These are phyloP conservation scores for Amylocarpus encephaloides DNA, from an alignment of 2,329 filamentous ascomycete genomes.

Conservation along the genomic window DNA sequence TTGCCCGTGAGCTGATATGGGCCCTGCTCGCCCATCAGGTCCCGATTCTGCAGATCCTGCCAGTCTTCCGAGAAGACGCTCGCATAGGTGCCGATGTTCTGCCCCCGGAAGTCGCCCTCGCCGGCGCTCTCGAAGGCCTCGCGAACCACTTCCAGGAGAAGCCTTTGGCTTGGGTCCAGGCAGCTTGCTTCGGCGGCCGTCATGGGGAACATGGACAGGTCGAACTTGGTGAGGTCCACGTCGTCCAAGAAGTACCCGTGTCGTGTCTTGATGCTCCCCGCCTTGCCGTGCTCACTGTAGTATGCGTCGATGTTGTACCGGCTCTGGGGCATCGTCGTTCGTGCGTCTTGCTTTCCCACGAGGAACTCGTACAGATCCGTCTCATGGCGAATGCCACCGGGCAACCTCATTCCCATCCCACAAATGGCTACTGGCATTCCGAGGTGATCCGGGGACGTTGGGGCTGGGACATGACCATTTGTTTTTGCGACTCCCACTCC, in stretches of 20 bases:
- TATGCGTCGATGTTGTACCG: slow-evolving; percentile 12
- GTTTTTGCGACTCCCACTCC: no score
- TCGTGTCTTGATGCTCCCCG: slow-evolving; percentile 1
- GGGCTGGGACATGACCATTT: no score
- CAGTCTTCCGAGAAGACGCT: slow-evolving; percentile 12
- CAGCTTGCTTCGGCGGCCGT: slow-evolving; percentile 8
- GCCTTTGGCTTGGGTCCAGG: slow-evolving; percentile 27
- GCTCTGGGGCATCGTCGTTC: slow-evolving; percentile 2
- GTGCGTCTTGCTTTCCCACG: slow-evolving; percentile 3
- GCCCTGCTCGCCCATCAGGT: not conserved
- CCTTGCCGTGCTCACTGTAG: slow-evolving; percentile 6
- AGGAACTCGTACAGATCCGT: slow-evolving; percentile 10
- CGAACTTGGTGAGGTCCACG: slow-evolving; percentile 10
- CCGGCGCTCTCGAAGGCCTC: slow-evolving; percentile 26
- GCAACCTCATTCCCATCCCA: slow-evolving; percentile 28
- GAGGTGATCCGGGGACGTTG: no score
- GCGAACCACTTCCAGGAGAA: slow-evolving; percentile 25
- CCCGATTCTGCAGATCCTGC: not conserved
- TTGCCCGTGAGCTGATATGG: not conserved
- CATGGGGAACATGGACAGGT: slow-evolving; percentile 15
- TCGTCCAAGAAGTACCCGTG: slow-evolving; percentile 16
- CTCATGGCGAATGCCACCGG: slow-evolving; percentile 18
- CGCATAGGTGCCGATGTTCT: slow-evolving; percentile 12
- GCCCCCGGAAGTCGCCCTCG: slow-evolving; percentile 12
- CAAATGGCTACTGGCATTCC: no score